Percentiles rank a stretch among this genome's conserved stretches.
Conservation (phyloP, 768 basidiomycete genomes). For the Leccinum rimulosum region DNA sequence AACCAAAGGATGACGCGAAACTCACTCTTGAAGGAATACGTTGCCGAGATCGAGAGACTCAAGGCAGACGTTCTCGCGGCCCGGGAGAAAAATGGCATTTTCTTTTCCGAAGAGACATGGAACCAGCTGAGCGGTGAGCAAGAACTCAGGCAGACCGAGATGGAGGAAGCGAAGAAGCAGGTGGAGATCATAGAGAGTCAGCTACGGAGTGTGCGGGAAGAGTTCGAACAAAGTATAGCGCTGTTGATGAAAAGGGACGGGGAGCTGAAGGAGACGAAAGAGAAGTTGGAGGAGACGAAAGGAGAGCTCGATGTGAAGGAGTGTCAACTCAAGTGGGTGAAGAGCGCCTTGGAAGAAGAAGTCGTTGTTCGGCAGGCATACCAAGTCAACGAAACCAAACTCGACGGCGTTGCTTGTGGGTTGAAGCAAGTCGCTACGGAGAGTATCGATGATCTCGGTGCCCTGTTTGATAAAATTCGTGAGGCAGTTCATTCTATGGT, state of each 20-base stretch:
- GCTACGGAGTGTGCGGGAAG: constrained; percentile 74
- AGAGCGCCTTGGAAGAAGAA: constrained; percentile 73
- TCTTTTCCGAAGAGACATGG: constrained; percentile 90
- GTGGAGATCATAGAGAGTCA: constrained; percentile 83
- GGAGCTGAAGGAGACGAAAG: constrained; percentile 65
- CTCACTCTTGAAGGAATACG: constrained; percentile 88
- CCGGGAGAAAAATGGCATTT: constrained; percentile 95
- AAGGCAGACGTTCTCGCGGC: constrained; percentile 89
- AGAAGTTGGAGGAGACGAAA: constrained; percentile 52
- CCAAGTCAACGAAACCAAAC: constrained; percentile 63
- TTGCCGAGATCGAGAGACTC: constrained; percentile 89
- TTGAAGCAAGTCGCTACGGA: constrained; percentile 67
- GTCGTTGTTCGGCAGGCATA: constrained; percentile 72
- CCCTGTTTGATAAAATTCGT: constrained; percentile 85
- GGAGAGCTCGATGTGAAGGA: constrained; percentile 51
- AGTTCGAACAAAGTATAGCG: constrained; percentile 88
- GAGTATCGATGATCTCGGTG: constrained; percentile 64
- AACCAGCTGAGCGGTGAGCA: constrained; percentile 75
- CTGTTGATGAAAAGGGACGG: constrained; percentile 71
- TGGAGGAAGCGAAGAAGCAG: constrained; percentile 80
- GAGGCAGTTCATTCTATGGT: constrained; percentile 22
- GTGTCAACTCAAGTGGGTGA: constrained; percentile 56
- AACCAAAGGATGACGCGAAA: constrained; percentile 94
- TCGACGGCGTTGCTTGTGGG: constrained; percentile 71
- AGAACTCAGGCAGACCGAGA: constrained; percentile 70